Conservation (phyloP, 768 basidiomycete species). For the Vararia minispora region DNA sequence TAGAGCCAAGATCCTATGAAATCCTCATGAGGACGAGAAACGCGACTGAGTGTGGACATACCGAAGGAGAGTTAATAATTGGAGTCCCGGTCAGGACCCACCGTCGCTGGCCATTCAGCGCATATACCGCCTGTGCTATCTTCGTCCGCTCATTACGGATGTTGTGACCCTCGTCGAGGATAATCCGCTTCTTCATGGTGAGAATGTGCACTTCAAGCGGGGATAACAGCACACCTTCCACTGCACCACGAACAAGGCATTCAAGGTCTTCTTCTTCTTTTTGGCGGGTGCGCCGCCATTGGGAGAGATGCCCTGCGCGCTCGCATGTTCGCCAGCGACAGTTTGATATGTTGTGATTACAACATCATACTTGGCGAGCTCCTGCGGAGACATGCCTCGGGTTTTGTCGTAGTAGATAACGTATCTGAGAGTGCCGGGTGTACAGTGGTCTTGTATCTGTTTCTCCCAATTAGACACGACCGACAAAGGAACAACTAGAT, state of each 20-base stretch:
- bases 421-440: constrained; percentile 35
- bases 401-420: constrained; percentile 65
- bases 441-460: constrained; percentile 67
- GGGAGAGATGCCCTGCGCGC: constrained; percentile 16
- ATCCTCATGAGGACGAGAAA: background rate
- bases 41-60: constrained; percentile 15
- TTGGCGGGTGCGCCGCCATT: constrained; percentile 27
- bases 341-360: constrained; percentile 82
- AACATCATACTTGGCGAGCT: constrained; percentile 60
- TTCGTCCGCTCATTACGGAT: constrained; percentile 84
- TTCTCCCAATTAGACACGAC: constrained; percentile 85
- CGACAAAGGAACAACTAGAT: constrained; percentile 70
- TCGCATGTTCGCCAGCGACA: constrained; percentile 43
- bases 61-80: constrained; percentile 77
- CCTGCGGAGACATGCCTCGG: constrained; percentile 44
- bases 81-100: constrained; percentile 84
- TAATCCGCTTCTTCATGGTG: constrained; percentile 39
- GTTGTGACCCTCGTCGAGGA: constrained; percentile 83
- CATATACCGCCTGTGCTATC: constrained; percentile 61
- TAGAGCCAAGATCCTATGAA: constrained; percentile 77
- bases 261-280: constrained; percentile 53
- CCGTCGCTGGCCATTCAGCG: constrained; percentile 55
- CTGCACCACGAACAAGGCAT: constrained; percentile 50
- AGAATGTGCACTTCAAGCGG: background rate
- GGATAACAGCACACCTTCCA: constrained; percentile 60